These are phyloP conservation scores for Stylosanthes scabra DNA, from an alignment of 331 rosid species.

Conservation along the genomic window DNA sequence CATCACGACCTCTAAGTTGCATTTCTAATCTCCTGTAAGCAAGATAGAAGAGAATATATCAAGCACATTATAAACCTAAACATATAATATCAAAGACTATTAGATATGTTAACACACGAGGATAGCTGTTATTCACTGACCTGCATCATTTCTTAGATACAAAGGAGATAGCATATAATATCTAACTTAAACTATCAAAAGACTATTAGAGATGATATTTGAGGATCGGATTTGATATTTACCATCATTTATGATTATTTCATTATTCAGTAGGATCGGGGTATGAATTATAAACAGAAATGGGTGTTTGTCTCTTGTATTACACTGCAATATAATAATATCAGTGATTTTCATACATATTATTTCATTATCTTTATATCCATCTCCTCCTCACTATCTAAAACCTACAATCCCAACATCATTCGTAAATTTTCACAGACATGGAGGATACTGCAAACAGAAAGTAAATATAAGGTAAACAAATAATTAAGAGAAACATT, in stretches of 20 bases:
- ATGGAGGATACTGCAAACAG: constrained; percentile 5
- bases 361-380: too few species aligned
- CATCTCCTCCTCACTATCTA: too few species aligned
- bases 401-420: background rate
- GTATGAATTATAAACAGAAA: background rate
- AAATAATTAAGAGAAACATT: constrained; percentile 4
- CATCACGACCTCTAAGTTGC: constrained; percentile 82
- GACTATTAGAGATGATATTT: too few species aligned
- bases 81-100: too few species aligned
- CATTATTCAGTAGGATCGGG: too few species aligned
- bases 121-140: background rate
- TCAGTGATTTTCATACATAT: background rate
- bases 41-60: constrained; percentile 19
- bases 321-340: background rate
- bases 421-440: background rate
- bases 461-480: constrained; percentile 7
- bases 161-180: background rate
- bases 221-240: too few species aligned
- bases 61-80: constrained; percentile 23
- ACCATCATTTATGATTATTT: too few species aligned
- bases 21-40: constrained; percentile 69
- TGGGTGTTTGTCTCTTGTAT: too few species aligned
- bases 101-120: background rate
- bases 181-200: constrained; percentile 1
- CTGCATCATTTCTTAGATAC: background rate